These are phyloP conservation scores for Trametes maxima DNA, from an alignment of 768 basidiomycete genomes.

Conservation along the genomic window DNA sequence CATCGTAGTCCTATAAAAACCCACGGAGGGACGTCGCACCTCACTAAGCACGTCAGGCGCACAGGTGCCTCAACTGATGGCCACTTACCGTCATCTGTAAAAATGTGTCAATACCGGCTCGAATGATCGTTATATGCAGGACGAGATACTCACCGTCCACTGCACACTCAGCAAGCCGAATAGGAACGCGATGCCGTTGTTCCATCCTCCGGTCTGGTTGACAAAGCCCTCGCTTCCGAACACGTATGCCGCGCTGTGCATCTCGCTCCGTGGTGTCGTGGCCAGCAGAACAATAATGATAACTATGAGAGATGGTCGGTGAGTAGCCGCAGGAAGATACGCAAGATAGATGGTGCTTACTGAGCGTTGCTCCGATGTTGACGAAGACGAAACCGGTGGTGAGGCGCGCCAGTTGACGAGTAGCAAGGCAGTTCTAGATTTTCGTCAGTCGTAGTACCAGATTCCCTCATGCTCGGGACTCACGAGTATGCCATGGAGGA, in stretches of 20 bases:
- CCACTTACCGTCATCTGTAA: constrained; percentile 57
- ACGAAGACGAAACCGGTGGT: constrained; percentile 84
- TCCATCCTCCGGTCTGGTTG: constrained; percentile 82
- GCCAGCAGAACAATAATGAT: constrained; percentile 86
- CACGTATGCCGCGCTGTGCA: constrained; percentile 80
- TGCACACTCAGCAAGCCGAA: constrained; percentile 87
- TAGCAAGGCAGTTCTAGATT: constrained; percentile 68
- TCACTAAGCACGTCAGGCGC: constrained; percentile 6
- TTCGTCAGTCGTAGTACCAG: not conserved
- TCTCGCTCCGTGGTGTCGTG: constrained; percentile 68
- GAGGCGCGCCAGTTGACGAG: constrained; percentile 70
- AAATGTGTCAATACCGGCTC: not conserved
- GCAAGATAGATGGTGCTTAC: not conserved
- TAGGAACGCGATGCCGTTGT: constrained; percentile 77
- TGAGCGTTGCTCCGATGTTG: constrained; percentile 73
- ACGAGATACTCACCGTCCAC: constrained; percentile 64
- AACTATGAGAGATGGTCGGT: constrained; percentile 41
- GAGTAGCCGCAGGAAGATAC: not conserved
- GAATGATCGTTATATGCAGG: not conserved
- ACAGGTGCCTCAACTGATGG: not conserved
- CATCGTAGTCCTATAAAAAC: constrained; percentile 68
- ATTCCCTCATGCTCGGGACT: constrained; percentile 19
- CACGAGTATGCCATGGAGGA: constrained; percentile 75
- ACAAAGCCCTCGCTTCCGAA: constrained; percentile 75
- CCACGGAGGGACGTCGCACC: not conserved